These are phyloP conservation scores for Anisodus acutangulus DNA, from an alignment of 257 asterid species.

Conservation along the genomic window DNA sequence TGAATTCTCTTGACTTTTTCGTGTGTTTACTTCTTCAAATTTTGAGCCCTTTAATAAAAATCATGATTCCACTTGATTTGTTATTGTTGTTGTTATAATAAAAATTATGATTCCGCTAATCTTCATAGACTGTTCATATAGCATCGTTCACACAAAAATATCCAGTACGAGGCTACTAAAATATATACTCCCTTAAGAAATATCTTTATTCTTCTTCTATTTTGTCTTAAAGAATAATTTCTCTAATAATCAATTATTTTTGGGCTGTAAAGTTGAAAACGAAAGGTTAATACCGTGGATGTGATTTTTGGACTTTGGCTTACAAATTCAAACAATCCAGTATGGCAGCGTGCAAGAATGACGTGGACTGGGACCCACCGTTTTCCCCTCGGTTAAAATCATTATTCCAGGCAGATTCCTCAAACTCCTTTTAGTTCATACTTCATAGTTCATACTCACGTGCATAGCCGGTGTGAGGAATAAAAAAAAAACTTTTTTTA, in stretches of 20 bases:
- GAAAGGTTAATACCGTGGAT: neutral
- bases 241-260: neutral
- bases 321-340: constrained; percentile 34
- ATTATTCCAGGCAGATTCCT: neutral
- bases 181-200: neutral
- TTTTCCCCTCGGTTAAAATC: neutral
- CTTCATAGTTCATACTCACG: neutral
- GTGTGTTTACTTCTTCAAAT: too few species aligned
- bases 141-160: too few species aligned
- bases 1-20: too few species aligned
- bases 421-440: constrained; percentile 23
- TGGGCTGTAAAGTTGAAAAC: neutral
- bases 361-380: constrained; percentile 45
- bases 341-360: constrained; percentile 38
- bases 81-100: too few species aligned
- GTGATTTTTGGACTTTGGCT: constrained; percentile 11
- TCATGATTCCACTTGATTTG: too few species aligned
- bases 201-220: neutral
- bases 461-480: too few species aligned
- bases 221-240: too few species aligned
- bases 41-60: too few species aligned
- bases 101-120: too few species aligned
- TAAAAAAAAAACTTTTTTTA: too few species aligned
- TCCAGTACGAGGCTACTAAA: neutral
- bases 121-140: too few species aligned